These are phyloP conservation scores for Allium cepa DNA, from an alignment of 106 monocot species.

Conservation along the genomic window DNA sequence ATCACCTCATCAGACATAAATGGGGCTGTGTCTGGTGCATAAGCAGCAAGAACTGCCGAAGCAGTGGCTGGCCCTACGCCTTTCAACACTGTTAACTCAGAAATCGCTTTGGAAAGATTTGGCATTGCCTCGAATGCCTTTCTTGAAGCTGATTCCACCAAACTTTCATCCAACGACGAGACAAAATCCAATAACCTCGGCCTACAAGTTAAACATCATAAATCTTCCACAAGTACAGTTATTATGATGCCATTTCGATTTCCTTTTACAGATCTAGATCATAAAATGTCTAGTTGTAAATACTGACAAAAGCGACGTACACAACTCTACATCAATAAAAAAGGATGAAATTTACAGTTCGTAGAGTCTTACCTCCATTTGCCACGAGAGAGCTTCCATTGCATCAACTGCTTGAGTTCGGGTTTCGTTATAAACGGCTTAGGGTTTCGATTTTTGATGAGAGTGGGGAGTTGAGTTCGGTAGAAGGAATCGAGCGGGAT, in stretches of 20 bases:
- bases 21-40: constrained; percentile 73
- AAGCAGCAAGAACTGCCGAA: constrained; percentile 82
- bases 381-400: constrained; percentile 94
- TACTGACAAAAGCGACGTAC: too few relatives aligned
- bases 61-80: constrained; percentile 93
- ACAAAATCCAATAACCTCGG: constrained; percentile 72
- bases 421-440: constrained; percentile 57
- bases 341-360: too few relatives aligned
- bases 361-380: constrained; percentile 61
- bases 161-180: constrained; percentile 34
- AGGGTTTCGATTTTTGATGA: constrained; percentile 46
- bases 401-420: constrained; percentile 69
- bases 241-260: too few relatives aligned
- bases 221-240: too few relatives aligned
- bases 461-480: constrained; percentile 43
- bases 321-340: too few relatives aligned
- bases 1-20: constrained; percentile 97
- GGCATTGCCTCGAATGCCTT: constrained; percentile 61
- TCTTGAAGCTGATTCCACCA: constrained; percentile 57
- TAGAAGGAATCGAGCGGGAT: constrained; percentile 65
- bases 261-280: too few relatives aligned
- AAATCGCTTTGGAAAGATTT: constrained; percentile 50
- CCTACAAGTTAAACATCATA: constrained; percentile 14
- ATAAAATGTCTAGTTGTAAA: too few relatives aligned
- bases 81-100: constrained; percentile 66